A percentile compares a stretch with the other conserved stretches of the same genome.
Evolutionary conservation across 192 early-diverging fungal species (phyloP).

Genomic region (Chytriomyces confervae): DNA sequence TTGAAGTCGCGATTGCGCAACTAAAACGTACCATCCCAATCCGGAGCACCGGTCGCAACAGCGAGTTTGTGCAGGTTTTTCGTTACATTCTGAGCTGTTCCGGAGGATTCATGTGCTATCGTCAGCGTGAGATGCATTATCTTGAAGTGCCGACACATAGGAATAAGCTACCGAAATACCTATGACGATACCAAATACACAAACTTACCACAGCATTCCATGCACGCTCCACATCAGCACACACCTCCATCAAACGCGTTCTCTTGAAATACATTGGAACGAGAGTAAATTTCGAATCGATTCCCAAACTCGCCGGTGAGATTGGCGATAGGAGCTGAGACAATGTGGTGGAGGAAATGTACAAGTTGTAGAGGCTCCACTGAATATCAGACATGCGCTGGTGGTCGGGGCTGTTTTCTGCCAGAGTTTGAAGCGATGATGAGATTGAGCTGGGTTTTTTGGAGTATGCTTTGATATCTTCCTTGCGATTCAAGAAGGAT

Average conservation of each 20-base stretch:
- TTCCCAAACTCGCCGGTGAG: not conserved
- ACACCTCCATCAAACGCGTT: conserved; percentile 25
- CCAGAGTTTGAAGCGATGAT: not conserved
- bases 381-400: conserved; percentile 11
- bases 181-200: not conserved
- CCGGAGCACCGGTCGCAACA: conserved; percentile 58
- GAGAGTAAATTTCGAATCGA: not conserved
- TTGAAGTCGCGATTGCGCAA: not conserved
- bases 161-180: not conserved
- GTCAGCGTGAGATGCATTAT: conserved; percentile 50
- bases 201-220: conserved; percentile 33
- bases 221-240: conserved; percentile 11
- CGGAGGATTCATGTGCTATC: conserved; percentile 41
- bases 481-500: conserved; percentile 16
- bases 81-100: conserved; percentile 30
- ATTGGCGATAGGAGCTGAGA: conserved; percentile 9
- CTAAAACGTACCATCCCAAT: conserved; percentile 51
- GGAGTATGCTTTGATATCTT: conserved; percentile 27
- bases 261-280: conserved; percentile 13
- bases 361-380: conserved; percentile 18
- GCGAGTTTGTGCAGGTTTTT: conserved; percentile 56
- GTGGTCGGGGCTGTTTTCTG: not conserved
- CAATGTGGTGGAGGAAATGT: conserved; percentile 11
- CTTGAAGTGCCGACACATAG: conserved; percentile 7
- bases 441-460: not conserved